Evolutionary conservation across 176 grass and related monocot genomes (phyloP).

Genomic region (Carex cristatella): DNA sequence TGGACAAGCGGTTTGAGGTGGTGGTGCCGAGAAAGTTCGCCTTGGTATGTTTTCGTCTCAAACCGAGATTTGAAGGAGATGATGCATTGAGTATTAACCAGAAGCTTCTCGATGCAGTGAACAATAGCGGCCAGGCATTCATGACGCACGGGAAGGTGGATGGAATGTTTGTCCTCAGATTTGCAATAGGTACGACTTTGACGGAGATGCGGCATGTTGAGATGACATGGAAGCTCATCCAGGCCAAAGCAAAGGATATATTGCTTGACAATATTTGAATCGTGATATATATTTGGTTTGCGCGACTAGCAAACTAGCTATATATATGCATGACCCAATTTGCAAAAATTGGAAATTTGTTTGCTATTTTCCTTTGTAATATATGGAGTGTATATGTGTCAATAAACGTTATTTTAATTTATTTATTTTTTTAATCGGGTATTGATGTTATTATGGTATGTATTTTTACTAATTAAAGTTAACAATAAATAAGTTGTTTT

Average conservation of each 20-base stretch:
- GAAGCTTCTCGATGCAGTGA: slow-evolving; percentile 43
- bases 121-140: slow-evolving; percentile 34
- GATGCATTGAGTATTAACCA: slow-evolving; percentile 38
- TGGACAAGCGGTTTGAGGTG: slow-evolving; percentile 45
- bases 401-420: too few species aligned
- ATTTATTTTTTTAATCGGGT: too few species aligned
- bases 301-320: too few species aligned
- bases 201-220: slow-evolving; percentile 55
- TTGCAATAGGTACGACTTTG: slow-evolving; percentile 44
- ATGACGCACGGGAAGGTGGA: slow-evolving; percentile 54
- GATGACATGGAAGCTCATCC: slow-evolving; percentile 45
- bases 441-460: too few species aligned
- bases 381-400: too few species aligned
- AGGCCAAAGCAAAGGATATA: slow-evolving; percentile 34
- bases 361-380: too few species aligned
- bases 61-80: slow-evolving; percentile 19
- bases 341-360: too few species aligned
- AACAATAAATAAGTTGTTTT: too few species aligned
- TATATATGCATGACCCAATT: too few species aligned
- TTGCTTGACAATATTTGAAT: slow-evolving; percentile 21
- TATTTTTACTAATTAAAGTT: too few species aligned
- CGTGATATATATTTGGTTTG: too few species aligned
- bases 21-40: slow-evolving; percentile 34
- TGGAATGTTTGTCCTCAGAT: slow-evolving; percentile 43
- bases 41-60: slow-evolving; percentile 49